Percentiles rank a stretch among this genome's conserved stretches.
phyloP scores from a whole-genome alignment of 2,329 filamentous ascomycete genomes.

The Penicillium frequentans region DNA sequence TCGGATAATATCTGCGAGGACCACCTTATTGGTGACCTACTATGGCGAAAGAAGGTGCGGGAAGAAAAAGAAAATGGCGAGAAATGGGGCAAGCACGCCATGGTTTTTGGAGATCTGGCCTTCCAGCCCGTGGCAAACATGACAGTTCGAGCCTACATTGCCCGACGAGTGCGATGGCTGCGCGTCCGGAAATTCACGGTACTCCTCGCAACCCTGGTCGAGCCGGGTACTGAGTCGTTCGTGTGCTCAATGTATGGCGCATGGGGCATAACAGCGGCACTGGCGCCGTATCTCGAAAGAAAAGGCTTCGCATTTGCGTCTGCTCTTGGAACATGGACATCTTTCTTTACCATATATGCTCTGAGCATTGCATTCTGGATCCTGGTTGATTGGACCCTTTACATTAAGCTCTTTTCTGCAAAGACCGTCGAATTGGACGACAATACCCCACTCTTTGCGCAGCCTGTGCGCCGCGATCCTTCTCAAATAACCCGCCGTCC shows the following conservation, averaged over 20 bases:
- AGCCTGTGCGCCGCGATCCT: conserved; percentile 46
- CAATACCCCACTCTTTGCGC: conserved; percentile 73
- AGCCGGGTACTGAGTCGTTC: conserved; percentile 87
- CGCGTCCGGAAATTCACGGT: conserved; percentile 95
- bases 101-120: conserved; percentile 81
- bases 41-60: conserved; percentile 64
- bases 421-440: conserved; percentile 69
- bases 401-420: conserved; percentile 71
- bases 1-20: conserved; percentile 97
- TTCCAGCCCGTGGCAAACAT: conserved; percentile 87
- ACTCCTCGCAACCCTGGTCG: conserved; percentile 80
- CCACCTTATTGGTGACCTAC: conserved; percentile 86
- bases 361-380: conserved; percentile 70
- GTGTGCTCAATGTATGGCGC: conserved; percentile 79
- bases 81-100: conserved; percentile 71
- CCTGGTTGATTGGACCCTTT: conserved; percentile 70
- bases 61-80: conserved; percentile 39
- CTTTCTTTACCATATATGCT: conserved; percentile 67
- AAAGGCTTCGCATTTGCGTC: conserved; percentile 39
- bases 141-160: conserved; percentile 73
- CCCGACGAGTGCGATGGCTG: conserved; percentile 83
- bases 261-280: conserved; percentile 69
- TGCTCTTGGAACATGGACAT: conserved; percentile 65
- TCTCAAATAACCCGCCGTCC: conserved; percentile 49
- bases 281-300: conserved; percentile 60